Percentiles rank a stretch among this genome's conserved stretches.
phyloP scores from a whole-genome alignment of 2,329 filamentous ascomycete genomes.

The Thielaviopsis euricoi region DNA sequence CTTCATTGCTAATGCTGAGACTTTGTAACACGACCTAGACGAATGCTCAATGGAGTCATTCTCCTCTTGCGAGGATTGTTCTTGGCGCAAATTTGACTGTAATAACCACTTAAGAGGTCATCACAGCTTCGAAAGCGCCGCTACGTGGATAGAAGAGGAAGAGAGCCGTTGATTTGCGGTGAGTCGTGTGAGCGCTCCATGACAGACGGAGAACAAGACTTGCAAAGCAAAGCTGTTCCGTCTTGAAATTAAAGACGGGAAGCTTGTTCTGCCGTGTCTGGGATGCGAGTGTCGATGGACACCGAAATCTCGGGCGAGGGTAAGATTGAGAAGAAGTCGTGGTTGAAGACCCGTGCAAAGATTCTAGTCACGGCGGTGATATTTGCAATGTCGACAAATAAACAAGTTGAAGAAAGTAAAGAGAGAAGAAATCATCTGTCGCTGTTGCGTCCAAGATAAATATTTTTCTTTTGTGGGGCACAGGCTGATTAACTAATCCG shows the following conservation, averaged over 20 bases:
- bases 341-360: neutral
- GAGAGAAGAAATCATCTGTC: neutral
- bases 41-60: constrained; percentile 75
- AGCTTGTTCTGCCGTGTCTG: neutral
- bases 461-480: constrained; percentile 6
- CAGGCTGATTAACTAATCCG: constrained; percentile 7
- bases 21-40: constrained; percentile 89
- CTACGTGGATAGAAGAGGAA: neutral
- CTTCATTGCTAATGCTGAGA: constrained; percentile 57
- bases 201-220: neutral
- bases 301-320: neutral
- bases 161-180: neutral
- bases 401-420: neutral
- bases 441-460: neutral
- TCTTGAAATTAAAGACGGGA: constrained; percentile 1
- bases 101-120: constrained; percentile 52
- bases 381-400: neutral
- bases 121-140: constrained; percentile 91
- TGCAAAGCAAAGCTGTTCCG: neutral
- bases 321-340: neutral
- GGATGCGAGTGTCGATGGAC: neutral
- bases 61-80: constrained; percentile 29
- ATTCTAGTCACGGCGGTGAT: neutral
- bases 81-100: constrained; percentile 84
- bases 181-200: neutral